These are phyloP conservation scores for Notholithocarpus densiflorus DNA, from an alignment of 306 rosid genomes.

Conservation along the genomic window DNA sequence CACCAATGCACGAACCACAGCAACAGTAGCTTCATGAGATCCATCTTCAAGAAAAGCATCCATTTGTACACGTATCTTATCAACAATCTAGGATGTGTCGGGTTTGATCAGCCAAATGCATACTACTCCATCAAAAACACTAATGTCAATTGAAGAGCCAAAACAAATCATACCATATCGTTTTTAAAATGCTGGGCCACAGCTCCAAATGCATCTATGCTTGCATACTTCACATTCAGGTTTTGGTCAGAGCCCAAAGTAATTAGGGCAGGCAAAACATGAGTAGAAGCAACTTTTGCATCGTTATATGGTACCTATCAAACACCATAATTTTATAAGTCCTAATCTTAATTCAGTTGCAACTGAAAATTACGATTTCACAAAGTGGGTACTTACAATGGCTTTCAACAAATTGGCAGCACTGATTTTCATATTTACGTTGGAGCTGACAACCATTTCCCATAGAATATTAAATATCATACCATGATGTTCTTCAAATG, in stretches of 20 bases:
- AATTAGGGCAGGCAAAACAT: conserved; percentile 89
- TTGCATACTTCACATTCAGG: conserved; percentile 87
- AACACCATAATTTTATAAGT: conserved; percentile 18
- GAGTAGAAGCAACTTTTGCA: conserved; percentile 89
- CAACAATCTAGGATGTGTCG: conserved; percentile 65
- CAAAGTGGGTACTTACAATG: conserved; percentile 54
- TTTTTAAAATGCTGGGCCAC: conserved; percentile 91
- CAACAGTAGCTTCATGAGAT: conserved; percentile 89
- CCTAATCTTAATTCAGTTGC: conserved; percentile 24
- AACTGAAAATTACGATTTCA: conserved; percentile 19
- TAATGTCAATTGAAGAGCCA: conserved; percentile 20
- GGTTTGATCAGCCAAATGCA: conserved; percentile 27
- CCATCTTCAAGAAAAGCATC: conserved; percentile 99
- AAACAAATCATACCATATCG: conserved; percentile 58
- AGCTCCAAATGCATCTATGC: conserved; percentile 93
- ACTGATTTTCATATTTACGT: conserved; percentile 66
- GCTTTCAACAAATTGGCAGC: conserved; percentile 85
- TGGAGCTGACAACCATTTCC: conserved; percentile 98
- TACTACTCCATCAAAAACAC: conserved; percentile 19
- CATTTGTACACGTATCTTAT: conserved; percentile 96
- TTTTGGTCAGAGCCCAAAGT: conserved; percentile 93
- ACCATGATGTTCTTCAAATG: conserved; percentile 64
- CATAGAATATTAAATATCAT: conserved; percentile 81
- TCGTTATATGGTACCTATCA: conserved; percentile 74
- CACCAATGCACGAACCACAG: conserved; percentile 88